Evolutionary conservation across 148 eudicot genomes (phyloP).

Genomic region (Rhododendron ferrugineum): DNA sequence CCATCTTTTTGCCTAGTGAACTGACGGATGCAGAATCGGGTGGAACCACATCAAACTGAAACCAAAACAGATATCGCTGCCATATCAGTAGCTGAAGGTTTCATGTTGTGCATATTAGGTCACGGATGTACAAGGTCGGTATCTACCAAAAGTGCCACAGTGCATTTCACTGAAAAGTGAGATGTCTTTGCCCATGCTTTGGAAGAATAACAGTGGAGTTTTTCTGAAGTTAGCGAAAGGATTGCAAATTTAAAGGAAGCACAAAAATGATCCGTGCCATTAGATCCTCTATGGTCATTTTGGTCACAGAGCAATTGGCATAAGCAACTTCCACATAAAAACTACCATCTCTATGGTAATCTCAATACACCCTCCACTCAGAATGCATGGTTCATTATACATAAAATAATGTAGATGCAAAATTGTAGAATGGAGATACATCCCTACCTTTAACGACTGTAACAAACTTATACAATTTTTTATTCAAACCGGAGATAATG

Average conservation of each 20-base stretch:
- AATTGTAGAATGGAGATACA: not conserved
- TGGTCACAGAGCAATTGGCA: not conserved
- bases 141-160: not conserved
- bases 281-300: not conserved
- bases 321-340: not conserved
- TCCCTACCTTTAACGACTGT: not conserved
- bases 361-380: not conserved
- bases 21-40: conserved; percentile 85
- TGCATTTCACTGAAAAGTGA: not conserved
- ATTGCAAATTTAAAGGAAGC: not conserved
- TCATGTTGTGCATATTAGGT: not conserved
- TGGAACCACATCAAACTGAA: conserved; percentile 90
- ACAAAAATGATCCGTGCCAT: not conserved
- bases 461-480: not conserved
- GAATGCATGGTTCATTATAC: not conserved
- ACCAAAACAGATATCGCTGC: conserved; percentile 14
- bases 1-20: conserved; percentile 66
- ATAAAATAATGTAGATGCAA: not conserved
- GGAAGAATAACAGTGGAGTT: not conserved
- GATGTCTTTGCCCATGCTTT: not conserved
- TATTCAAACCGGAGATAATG: not conserved
- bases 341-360: not conserved
- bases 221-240: not conserved
- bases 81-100: not conserved
- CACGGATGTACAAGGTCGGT: not conserved